Base-by-base conservation (phyloP, 2,329 filamentous ascomycete genomes). In the Calonectria honghensis region DNA sequence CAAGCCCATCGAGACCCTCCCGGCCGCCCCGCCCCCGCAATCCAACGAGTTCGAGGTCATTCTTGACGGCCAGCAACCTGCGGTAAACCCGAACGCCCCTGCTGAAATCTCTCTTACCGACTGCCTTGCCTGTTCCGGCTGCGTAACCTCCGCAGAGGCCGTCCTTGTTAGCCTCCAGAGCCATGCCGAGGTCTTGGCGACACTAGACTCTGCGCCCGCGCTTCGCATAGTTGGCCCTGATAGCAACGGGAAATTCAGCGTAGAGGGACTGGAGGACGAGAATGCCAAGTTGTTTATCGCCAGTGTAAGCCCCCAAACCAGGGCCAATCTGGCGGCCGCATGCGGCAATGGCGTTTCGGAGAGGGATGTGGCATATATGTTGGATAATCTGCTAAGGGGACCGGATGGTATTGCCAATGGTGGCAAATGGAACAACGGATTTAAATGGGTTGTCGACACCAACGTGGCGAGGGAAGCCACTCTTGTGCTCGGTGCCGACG, bases 91-190 rank as follows among this genome's bases (percentile, higher is more conserved):
- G 76, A 90, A 91, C 67, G 90, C 92, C 4, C 95, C 96, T 1
- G 96, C 96, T 9, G 93, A 98, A 83, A 98, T 99, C 80, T 98
- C 96, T 64, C 91, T 99, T 75, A 98, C 97, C 9, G 97, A 99
- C 86, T 99, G 97, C 82, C 93, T 99, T 66, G 97, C 97, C 68
- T 99, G 97, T 85, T 98, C 97, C 13, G 97, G 97, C 68, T 99
- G 97, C 85, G 97, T 99, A 67, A 99, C 97, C 27, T 98, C 96
- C 7, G 97, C 97, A 61, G 97, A 99, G 87, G 97, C 97, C 20
- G 95, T 99, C n/a, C 91, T 99, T 52, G 96, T 99, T 67, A 97
- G 95, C 73, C 87, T 99, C 70, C 97, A 99, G 86, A 98, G 95
- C 79, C 97, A 99, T 85, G 92, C 93, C 48, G 97, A 99, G 85